These are phyloP conservation scores for Blastocrithidia nonstop DNA, from an alignment of 208 protist species.

Conservation along the genomic window DNA sequence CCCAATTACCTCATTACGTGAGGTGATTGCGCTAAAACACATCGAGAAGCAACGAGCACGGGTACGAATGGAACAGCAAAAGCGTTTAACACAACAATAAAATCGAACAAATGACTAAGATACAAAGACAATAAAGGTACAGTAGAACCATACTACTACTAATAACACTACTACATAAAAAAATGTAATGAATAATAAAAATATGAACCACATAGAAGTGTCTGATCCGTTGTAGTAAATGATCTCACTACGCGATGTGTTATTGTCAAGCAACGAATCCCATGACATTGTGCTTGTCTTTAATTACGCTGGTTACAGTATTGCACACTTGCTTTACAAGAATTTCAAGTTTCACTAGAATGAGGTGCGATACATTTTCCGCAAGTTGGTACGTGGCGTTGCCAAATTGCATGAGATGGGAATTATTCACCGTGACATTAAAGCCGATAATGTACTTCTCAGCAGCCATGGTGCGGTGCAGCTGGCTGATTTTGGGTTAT, in stretches of 20 bases:
- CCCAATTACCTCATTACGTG: constrained; percentile 71
- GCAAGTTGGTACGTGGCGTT: constrained; percentile 33
- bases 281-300: constrained; percentile 75
- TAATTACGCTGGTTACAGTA: constrained; percentile 43
- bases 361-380: constrained; percentile 70
- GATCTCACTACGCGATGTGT: constrained; percentile 51
- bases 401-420: constrained; percentile 66
- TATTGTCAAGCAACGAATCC: constrained; percentile 29
- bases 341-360: constrained; percentile 36
- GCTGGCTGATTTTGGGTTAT: constrained; percentile 77
- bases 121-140: neutral
- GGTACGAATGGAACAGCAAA: constrained; percentile 6
- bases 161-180: too few relatives aligned
- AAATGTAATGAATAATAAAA: too few relatives aligned
- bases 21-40: constrained; percentile 71
- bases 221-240: constrained; percentile 44
- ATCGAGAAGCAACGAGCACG: constrained; percentile 37
- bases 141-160: too few relatives aligned
- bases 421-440: constrained; percentile 87
- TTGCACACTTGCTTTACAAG: constrained; percentile 46
- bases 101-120: constrained; percentile 1
- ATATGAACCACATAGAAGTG: too few relatives aligned
- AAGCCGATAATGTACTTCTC: constrained; percentile 79
- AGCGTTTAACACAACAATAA: neutral
- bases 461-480: constrained; percentile 37